phyloP scores from a whole-genome alignment of 2,329 filamentous ascomycete genomes.

The Colletotrichum sp. region DNA sequence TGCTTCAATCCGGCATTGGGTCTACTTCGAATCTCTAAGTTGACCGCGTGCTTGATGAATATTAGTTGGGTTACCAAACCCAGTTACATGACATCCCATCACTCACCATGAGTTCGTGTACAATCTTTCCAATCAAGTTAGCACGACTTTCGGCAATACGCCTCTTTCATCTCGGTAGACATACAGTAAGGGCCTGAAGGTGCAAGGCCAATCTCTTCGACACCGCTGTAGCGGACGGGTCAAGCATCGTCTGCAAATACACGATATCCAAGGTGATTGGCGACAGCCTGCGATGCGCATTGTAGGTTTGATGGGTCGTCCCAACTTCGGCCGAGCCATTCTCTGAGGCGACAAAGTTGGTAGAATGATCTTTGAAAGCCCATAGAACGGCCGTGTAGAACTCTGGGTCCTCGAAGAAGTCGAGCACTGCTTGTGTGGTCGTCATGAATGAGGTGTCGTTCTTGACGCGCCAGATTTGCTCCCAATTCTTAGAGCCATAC shows the following conservation, averaged over 20 bases:
- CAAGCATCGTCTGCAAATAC: background rate
- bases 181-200: background rate
- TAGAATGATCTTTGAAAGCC: background rate
- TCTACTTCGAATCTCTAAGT: background rate
- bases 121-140: background rate
- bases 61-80: accelerated
- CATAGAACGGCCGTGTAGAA: background rate
- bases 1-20: background rate
- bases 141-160: background rate
- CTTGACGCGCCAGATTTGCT: background rate
- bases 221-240: background rate
- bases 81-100: background rate
- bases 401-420: background rate
- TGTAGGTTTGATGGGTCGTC: background rate
- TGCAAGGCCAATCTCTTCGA: background rate
- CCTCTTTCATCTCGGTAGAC: background rate
- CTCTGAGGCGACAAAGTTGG: background rate
- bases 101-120: background rate
- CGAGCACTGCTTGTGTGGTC: background rate
- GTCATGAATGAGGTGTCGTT: background rate
- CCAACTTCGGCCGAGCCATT: background rate
- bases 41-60: background rate
- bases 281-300: background rate
- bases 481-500: background rate
- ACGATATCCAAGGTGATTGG: background rate